Evolutionary conservation across 148 eudicot species (phyloP).

Genomic region (Vaccinium darrowii): DNA sequence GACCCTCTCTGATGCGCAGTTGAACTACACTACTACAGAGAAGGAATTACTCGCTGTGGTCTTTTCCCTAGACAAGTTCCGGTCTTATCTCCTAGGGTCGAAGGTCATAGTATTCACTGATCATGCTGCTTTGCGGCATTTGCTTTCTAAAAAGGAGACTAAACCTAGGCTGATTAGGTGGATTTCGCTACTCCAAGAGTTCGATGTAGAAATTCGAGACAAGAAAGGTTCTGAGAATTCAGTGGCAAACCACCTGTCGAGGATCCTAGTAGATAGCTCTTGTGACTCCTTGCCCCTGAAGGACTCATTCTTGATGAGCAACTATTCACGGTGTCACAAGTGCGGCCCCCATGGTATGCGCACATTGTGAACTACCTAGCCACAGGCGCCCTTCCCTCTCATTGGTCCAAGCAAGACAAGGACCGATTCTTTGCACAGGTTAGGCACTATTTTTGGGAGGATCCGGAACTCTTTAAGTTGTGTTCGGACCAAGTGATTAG

Average conservation of each 20-base stretch:
- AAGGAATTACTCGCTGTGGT: background rate
- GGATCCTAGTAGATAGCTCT: background rate
- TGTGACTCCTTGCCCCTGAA: background rate
- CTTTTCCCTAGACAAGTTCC: background rate
- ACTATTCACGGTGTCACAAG: background rate
- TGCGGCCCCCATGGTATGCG: background rate
- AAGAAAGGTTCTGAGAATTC: background rate
- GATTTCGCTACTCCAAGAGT: background rate
- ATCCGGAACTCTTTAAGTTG: background rate
- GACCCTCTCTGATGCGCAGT: background rate
- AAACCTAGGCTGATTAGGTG: background rate
- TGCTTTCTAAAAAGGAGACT: background rate
- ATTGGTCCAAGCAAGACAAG: background rate
- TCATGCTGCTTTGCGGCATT: background rate
- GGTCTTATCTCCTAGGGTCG: background rate
- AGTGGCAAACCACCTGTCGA: background rate
- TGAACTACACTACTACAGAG: background rate
- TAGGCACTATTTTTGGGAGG: background rate
- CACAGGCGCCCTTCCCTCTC: background rate
- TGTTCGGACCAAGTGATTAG: background rate
- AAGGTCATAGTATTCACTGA: background rate
- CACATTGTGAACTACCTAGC: background rate
- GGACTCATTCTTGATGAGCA: background rate
- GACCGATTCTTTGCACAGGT: background rate
- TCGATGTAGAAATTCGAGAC: background rate